Conservation (phyloP, 169 alveolate species). For the Babesia ovis region DNA sequence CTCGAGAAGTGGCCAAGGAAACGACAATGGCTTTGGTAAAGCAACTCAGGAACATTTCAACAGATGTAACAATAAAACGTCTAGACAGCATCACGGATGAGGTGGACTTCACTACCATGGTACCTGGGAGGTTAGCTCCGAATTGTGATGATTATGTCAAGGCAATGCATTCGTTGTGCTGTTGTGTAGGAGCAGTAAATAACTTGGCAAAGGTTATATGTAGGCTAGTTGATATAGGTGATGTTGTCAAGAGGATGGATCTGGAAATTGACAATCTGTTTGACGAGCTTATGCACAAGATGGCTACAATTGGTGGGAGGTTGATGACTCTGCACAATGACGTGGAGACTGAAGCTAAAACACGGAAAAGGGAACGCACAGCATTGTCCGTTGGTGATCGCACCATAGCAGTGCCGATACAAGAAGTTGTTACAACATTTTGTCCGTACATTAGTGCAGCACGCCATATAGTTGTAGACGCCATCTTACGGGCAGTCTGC, state of each 20-base stretch:
- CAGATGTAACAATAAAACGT: neutral
- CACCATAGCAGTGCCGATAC: neutral
- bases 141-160: constrained; percentile 2
- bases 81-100: constrained; percentile 24
- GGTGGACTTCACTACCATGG: constrained; percentile 7
- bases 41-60: neutral
- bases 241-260: neutral
- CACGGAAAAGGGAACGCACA: neutral
- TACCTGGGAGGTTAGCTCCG: neutral
- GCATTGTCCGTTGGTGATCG: neutral
- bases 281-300: constrained; percentile 6
- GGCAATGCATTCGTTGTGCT: neutral
- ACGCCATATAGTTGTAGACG: neutral
- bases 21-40: neutral
- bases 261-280: neutral
- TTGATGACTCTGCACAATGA: neutral
- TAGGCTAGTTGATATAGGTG: constrained; percentile 8
- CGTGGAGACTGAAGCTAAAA: neutral
- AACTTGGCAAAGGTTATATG: constrained; percentile 11
- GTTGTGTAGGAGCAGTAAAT: constrained; percentile 3
- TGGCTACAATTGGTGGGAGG: neutral
- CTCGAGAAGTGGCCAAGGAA: constrained; percentile 3
- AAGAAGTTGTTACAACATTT: neutral
- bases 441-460: constrained; percentile 20
- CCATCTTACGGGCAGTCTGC: constrained; percentile 4